Base-by-base conservation (phyloP, 2,329 filamentous ascomycete genomes). In the Epichloe brachyelytri region DNA sequence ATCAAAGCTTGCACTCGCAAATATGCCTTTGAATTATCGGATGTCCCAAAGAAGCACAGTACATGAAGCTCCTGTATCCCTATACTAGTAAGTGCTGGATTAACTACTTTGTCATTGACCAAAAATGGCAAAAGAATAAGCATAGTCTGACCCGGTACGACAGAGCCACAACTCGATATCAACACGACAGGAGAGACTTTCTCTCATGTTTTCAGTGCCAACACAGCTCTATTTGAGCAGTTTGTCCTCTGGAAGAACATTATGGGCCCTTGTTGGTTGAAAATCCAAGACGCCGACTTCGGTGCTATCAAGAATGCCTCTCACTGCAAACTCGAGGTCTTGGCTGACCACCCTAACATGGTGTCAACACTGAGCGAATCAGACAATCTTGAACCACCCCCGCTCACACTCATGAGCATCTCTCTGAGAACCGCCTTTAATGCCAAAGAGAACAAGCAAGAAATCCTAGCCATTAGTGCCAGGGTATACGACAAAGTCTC, bases 191-290 rank as follows among this genome's bases (percentile, higher is more conserved):
- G 93, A 30, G 83, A 95, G 65, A 97, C 93, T 0, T 98, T 91
- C 63, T 96, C 91, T 1, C 87, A 88, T 57, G 84, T 95, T 22
- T 98, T 98, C 59, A 93, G 94, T 30, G 85, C 86, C 51, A 95
- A 93, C 65, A 98, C 93, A 0, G 82, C 88, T 1, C 75, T 98
- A 0, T 98, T 98, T 60, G 93, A 98, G 68, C 93, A 98, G 60
- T 98, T 98, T 63, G 93, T 98, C 19, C 76, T 98, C 5, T 96
- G 90, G 86, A 97, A 96, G 71, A 95, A 95, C 63, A 87, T 98
- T 59, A 98, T 96, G 91, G 93, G 93, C 1, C 93, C 93, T 33
- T 97, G 93, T 66, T 98, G 93, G 93, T 78, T 98, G 44, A 90
- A 85, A 63, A 93, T 98, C 51, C 79, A 89, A 57, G 84, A 86